A percentile compares a stretch with the other conserved stretches of the same genome.
These are phyloP conservation scores for Scheffersomyces ergatensis DNA, from an alignment of 805 yeast species.

Conservation along the genomic window DNA sequence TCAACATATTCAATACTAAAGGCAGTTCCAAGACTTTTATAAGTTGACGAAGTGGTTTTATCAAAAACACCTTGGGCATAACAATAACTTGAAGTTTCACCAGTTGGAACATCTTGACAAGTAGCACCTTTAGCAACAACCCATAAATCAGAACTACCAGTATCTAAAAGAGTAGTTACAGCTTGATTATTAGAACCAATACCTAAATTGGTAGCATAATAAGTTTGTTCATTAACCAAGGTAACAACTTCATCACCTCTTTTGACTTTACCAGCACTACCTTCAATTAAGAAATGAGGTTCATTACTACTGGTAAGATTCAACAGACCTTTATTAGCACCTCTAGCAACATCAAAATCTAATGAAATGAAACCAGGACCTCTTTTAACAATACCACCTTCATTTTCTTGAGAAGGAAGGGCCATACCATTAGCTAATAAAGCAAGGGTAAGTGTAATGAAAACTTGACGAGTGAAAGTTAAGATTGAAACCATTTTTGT, in stretches of 20 bases:
- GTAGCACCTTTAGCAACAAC: conserved; percentile 21
- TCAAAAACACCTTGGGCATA: conserved; percentile 11
- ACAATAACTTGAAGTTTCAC: conserved; percentile 5
- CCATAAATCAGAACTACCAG: conserved; percentile 28
- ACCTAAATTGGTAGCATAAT: conserved; percentile 1
- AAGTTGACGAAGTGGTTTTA: conserved; percentile 6
- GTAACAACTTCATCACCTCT: conserved; percentile 2
- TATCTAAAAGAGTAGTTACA: conserved; percentile 18
- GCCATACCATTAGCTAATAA: conserved; percentile 5
- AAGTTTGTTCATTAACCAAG: conserved; percentile 3
- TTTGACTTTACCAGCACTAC: background rate
- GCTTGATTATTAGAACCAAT: conserved; percentile 14
- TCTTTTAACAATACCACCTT: conserved; percentile 1
- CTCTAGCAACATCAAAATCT: conserved; percentile 6
- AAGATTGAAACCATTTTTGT: conserved; percentile 4
- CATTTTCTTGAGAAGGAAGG: conserved; percentile 2
- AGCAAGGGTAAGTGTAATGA: conserved; percentile 7
- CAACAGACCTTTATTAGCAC: background rate
- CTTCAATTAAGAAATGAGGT: background rate
- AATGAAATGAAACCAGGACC: conserved; percentile 5
- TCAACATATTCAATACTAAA: conserved; percentile 10
- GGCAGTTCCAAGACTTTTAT: conserved; percentile 2
- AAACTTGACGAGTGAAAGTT: conserved; percentile 3
- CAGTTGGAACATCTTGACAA: conserved; percentile 13
- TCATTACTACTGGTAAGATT: background rate